Evolutionary conservation across 2,329 filamentous ascomycete species (phyloP), one percentile per base, ranked within the genome.

Genomic region (Endoconidiophora laricicola): DNA sequence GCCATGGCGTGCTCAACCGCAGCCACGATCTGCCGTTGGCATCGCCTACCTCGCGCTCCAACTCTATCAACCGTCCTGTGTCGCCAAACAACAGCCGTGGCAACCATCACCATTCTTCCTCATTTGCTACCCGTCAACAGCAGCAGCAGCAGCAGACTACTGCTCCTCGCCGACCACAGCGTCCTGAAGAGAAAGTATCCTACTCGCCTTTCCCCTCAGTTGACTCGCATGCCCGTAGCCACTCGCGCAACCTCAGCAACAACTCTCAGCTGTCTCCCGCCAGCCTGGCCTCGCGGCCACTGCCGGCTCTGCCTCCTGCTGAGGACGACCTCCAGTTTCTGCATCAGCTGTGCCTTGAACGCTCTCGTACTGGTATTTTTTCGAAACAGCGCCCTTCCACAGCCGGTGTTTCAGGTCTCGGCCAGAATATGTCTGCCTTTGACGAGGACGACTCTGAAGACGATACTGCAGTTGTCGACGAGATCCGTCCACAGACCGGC

Each of bases 371-470:
- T 18, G 24, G 26, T 26, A 18, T 43, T 18, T 43, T 43, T 9
- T 20, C 24, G 3, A 6, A 20, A 7, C 20, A 41, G 43, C 36
- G 43, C 16, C 48, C 24, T 12, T 38, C 44, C 6, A 47, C 44
- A 2, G 18, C 47, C 10, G 33, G 40, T 1, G 39, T 42, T 4
- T 48, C 46, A 2, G 46, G 46, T 6, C 37, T 50, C n/a, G 43
- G 49, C 4, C 42, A 46, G 26, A 48, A 45, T 18, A 51, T 43
- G 49, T 46, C 42, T 39, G 50, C 50, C 3, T 52, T 52, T 49
- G 50, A 52, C 16, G 50, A 46, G 12, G 46, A 49, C 14, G 49
- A 52, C 40, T 49, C 46, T 10, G 50, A 52, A 9, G 50, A 49
- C 16, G 50, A 52, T 16, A 24, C 10, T 2, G 46, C 26, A 14